A percentile compares a stretch with the other conserved stretches of the same genome.
phyloP scores from a whole-genome alignment of 78 protist genomes.

The Neovahlkampfia damariscottae region DNA sequence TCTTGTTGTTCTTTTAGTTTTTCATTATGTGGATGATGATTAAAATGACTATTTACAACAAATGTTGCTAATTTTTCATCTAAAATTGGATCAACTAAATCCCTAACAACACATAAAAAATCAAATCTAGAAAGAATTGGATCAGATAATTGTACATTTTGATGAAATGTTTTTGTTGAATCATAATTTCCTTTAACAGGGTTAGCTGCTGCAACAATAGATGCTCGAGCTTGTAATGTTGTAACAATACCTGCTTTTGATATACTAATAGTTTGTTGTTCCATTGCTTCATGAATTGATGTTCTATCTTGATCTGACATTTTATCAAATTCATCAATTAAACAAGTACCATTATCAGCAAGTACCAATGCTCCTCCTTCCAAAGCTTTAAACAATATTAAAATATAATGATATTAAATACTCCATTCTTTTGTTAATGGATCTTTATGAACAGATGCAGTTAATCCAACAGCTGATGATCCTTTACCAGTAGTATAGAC shows the following conservation, averaged over 20 bases:
- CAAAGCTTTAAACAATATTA: too few species aligned
- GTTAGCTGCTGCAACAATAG: slow-evolving; percentile 99
- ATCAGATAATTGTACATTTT: slow-evolving; percentile 92
- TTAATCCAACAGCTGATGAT: slow-evolving; percentile 97
- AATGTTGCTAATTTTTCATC: slow-evolving; percentile 83
- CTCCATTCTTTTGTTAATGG: slow-evolving; percentile 95
- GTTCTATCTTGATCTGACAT: slow-evolving; percentile 94
- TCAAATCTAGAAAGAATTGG: slow-evolving; percentile 98
- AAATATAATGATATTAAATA: too few species aligned
- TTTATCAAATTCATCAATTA: slow-evolving; percentile 99
- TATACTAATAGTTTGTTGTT: slow-evolving; percentile 97
- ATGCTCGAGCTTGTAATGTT: slow-evolving; percentile 84
- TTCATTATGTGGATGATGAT: slow-evolving; percentile 59
- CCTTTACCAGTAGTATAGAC: slow-evolving; percentile 97
- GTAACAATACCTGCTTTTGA: slow-evolving; percentile 99
- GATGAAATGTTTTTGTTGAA: slow-evolving; percentile 48
- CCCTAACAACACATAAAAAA: slow-evolving; percentile 21
- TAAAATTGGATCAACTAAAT: slow-evolving; percentile 46
- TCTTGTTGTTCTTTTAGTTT: not conserved
- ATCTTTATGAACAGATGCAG: slow-evolving; percentile 95
- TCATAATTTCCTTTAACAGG: slow-evolving; percentile 87
- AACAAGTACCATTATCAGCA: slow-evolving; percentile 95
- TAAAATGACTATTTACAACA: slow-evolving; percentile 67
- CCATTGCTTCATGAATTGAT: slow-evolving; percentile 99
- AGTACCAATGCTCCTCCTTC: slow-evolving; percentile 99